phyloP scores from a whole-genome alignment of 345 rosid species.

The Physaria fendleri region DNA sequence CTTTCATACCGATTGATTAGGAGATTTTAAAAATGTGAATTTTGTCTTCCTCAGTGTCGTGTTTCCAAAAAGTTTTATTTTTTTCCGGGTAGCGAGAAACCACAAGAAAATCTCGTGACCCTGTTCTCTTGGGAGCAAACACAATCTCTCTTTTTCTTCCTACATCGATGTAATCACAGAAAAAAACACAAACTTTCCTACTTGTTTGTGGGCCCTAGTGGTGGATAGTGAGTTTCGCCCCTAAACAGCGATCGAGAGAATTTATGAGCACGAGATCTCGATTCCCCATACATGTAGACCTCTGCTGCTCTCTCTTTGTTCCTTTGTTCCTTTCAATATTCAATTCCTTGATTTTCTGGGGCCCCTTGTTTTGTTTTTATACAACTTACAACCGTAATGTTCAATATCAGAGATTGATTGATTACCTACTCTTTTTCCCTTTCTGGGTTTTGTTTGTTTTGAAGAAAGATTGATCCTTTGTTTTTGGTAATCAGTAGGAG shows the following conservation, averaged over 20 bases:
- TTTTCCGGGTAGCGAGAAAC: conserved; percentile 18
- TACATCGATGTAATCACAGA: conserved; percentile 7
- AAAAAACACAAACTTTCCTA: neutral
- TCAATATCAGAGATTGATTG: neutral
- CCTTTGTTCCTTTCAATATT: conserved; percentile 18
- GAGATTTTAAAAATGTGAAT: neutral
- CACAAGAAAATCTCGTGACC: conserved; percentile 29
- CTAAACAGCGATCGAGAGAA: conserved; percentile 26
- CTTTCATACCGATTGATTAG: neutral
- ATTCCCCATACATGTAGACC: conserved; percentile 44
- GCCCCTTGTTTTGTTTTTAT: conserved; percentile 1
- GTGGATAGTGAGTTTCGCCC: conserved; percentile 30
- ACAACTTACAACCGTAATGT: neutral
- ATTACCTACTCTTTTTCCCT: neutral
- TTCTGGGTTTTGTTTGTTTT: conserved; percentile 20
- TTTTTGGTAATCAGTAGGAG: no score
- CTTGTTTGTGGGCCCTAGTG: conserved; percentile 30
- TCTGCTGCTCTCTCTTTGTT: conserved; percentile 17
- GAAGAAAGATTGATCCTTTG: neutral
- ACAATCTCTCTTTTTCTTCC: conserved; percentile 3
- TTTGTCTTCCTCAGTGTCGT: conserved; percentile 5
- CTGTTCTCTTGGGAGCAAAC: conserved; percentile 21
- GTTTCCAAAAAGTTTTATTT: neutral
- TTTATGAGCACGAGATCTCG: conserved; percentile 89
- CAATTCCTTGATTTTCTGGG: conserved; percentile 15